These are phyloP conservation scores for Amauroascus verrucosus DNA, from an alignment of 2,329 filamentous ascomycete genomes.

Conservation along the genomic window DNA sequence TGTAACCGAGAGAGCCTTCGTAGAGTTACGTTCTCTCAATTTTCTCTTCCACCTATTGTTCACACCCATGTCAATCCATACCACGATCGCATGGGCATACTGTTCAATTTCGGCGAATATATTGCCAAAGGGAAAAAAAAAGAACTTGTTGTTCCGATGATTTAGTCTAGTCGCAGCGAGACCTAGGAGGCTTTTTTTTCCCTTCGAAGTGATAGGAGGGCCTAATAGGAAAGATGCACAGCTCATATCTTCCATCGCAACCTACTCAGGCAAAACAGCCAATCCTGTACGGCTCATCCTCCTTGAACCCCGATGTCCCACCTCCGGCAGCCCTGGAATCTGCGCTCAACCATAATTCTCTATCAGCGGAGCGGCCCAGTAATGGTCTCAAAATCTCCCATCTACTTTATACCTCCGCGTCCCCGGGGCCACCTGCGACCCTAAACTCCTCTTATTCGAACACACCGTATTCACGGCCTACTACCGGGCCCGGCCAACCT, in stretches of 20 bases:
- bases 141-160: not conserved
- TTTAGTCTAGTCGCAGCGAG: not conserved
- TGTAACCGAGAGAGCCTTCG: constrained; percentile 5
- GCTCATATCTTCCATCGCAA: constrained; percentile 6
- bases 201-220: not conserved
- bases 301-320: not conserved
- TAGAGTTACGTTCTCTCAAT: not conserved
- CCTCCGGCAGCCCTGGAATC: not conserved
- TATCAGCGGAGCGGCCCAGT: constrained; percentile 31
- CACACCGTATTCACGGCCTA: constrained; percentile 32
- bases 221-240: constrained; percentile 1
- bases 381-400: constrained; percentile 35
- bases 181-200: not conserved
- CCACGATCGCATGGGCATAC: not conserved
- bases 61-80: not conserved
- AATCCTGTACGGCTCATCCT: constrained; percentile 3
- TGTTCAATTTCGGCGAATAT: not conserved
- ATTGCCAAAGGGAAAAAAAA: too few relatives aligned
- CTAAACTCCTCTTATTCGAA: constrained; percentile 23
- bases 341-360: constrained; percentile 23
- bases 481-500: constrained; percentile 32
- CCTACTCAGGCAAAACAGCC: constrained; percentile 1
- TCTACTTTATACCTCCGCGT: constrained; percentile 30
- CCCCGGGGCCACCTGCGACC: constrained; percentile 17
- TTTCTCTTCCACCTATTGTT: not conserved